These are phyloP conservation scores for Dimargaris cristalligena DNA, from an alignment of 192 early-diverging fungal genomes.

Conservation along the genomic window DNA sequence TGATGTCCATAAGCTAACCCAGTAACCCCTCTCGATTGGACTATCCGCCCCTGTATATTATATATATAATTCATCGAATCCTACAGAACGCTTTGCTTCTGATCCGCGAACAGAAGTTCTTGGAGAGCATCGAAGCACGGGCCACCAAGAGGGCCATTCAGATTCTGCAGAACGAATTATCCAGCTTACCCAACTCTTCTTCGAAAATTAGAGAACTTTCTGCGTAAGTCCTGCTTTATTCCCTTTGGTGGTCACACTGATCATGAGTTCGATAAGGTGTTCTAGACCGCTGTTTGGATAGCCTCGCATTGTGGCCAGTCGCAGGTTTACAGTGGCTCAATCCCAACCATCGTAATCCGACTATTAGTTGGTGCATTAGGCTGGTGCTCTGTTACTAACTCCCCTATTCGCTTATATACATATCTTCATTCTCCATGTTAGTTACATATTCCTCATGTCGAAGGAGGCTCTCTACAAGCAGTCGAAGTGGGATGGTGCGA, in stretches of 20 bases:
- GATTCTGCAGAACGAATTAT: constrained; percentile 65
- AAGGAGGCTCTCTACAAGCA: constrained; percentile 35
- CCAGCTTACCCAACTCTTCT: constrained; percentile 60
- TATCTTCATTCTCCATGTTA: constrained; percentile 9
- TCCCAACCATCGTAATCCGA: no score
- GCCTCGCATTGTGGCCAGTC: background rate
- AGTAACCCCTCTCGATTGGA: background rate
- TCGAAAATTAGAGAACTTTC: constrained; percentile 16
- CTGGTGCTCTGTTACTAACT: no score
- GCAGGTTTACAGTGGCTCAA: background rate
- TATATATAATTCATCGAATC: constrained; percentile 3
- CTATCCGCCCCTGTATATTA: background rate
- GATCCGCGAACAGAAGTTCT: constrained; percentile 75
- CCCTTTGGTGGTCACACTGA: background rate
- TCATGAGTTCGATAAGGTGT: background rate
- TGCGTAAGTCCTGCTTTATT: background rate
- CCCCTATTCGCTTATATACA: no score
- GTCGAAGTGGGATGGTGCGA: constrained; percentile 66
- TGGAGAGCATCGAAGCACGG: constrained; percentile 64
- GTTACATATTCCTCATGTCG: background rate
- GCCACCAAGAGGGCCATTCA: constrained; percentile 53
- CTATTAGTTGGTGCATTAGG: no score
- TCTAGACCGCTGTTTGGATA: background rate
- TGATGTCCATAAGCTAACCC: background rate
- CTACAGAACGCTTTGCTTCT: constrained; percentile 39